Base-by-base conservation (phyloP, 768 basidiomycete species). In the Agrocybe pediades region DNA sequence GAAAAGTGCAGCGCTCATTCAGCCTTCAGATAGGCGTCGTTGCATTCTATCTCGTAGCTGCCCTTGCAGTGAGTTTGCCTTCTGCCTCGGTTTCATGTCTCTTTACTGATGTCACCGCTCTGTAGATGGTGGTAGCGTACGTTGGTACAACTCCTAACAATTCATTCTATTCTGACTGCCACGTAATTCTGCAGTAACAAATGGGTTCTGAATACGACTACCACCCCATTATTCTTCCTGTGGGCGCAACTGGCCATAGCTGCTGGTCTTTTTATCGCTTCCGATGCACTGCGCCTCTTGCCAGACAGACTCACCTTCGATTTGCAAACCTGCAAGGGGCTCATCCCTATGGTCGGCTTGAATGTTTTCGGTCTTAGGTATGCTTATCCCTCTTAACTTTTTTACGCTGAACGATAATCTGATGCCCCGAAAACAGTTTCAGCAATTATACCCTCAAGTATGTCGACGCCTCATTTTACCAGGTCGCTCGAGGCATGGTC, bases 381-480 rank as follows among this genome's bases (percentile, higher is more conserved):
- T 40, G 71, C 51, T 23, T 17, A 6, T 46, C 41, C 13, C 7
- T 19, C 8, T 23, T 49, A 19, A 41, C 9, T 15, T 21, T 29
- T 40, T 20, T 23, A 27, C 20, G 23, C 17, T 20, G 13, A n/a
- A 23, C 19, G 20, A 8, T 39, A 29, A 46, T 49, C 23, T 21
- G 40, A 11, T 19, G 41, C 19, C 26, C 9, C n/a, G 15, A 41
- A 24, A 13, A 25, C 66, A 92, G 90, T 63, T 88, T 91, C 65
- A 91, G 90, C 71, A 95, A 95, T 68, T 94, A 86, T 66, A 93
- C 90, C 36, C 80, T 95, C 54, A 92, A 94, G 84, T 92, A 90
- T 64, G 95, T 97, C 61, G 94, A 95, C 52, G 92, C 92, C 11
- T 95, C 93, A 0, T 94, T 96, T 71, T 95, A 96, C 69, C 95